Evolutionary conservation across 768 basidiomycete genomes (phyloP), one percentile per base, ranked within the genome.

Genomic region (Candolleomyces aberdarensis): DNA sequence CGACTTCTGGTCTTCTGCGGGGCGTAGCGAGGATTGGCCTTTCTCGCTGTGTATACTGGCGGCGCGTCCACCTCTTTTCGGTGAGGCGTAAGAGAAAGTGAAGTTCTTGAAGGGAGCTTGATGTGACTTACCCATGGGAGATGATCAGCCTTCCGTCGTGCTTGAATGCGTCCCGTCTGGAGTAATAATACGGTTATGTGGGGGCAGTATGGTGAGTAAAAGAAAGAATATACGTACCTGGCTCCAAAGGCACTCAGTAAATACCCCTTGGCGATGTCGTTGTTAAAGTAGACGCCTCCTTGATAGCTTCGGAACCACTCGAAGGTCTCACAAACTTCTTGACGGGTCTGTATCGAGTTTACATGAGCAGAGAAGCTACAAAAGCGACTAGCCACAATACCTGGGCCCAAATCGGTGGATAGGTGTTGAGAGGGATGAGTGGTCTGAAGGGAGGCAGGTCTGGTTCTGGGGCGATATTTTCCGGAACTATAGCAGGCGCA

Each of bases 291-390:
- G 5, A 94, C 91, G 8, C 92, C 92, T 11, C 89, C 76, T 71
- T 94, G 92, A 69, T 91, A 94, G 63, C 83, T 86, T 36, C 84
- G 78, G 71, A 89, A 91, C 81, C 85, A 87, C 20, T 86, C 84
- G 52, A 88, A 84, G 5, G 87, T 83, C 71, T 94, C 92, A 74
- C 92, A 93, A 1, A 94, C 80, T 73, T 93, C 92, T 74, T 92
- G 91, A 46, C 92, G 84, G 26, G 90, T 88, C 91, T 92, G 41
- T 14, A 56, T 26, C 20, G 57, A 54, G 9, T 47, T 9, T 26
- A 11, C 26, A 36, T 26, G 29, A 46, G 32, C 36, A 32, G 39
- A 40, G 39, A 20, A 17, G 22, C 9, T 40, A 22, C 7, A 3
- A 6, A 39, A 17, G 40, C 14, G 1, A 31, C 6, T 20, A 19